Percentiles rank a stretch among this genome's conserved stretches.
Evolutionary conservation across 108 stramenopile species (phyloP).

Genomic region (Skeletonema tropicum): DNA sequence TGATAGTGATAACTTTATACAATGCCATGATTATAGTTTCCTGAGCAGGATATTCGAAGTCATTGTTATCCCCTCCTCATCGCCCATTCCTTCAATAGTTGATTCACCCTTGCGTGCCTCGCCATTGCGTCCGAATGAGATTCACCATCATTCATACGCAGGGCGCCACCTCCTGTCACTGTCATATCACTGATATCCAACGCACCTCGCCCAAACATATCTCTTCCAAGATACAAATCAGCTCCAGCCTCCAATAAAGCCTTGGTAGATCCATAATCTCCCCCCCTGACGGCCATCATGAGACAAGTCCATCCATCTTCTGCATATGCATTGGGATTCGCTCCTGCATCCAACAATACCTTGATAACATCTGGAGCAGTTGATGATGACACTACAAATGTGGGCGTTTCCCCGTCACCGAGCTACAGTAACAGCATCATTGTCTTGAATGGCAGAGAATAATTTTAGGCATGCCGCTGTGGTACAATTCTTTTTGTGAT

Average conservation of each 20-base stretch:
- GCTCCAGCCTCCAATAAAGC: slow-evolving; percentile 11
- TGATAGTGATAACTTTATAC: neutral
- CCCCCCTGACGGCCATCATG: slow-evolving; percentile 12
- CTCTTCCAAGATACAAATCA: slow-evolving; percentile 9
- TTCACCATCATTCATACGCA: neutral
- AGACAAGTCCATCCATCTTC: slow-evolving; percentile 17
- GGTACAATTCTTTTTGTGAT: neutral
- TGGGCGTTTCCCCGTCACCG: slow-evolving; percentile 18
- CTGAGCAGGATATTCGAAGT: neutral
- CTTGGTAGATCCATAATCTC: slow-evolving; percentile 4
- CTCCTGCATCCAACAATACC: slow-evolving; percentile 4
- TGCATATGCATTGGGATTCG: slow-evolving; percentile 7
- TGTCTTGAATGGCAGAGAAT: slow-evolving; percentile 7
- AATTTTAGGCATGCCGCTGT: neutral
- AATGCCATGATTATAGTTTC: neutral
- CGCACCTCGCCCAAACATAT: slow-evolving; percentile 17
- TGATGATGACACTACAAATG: slow-evolving; percentile 10
- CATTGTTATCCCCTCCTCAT: neutral
- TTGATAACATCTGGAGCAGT: neutral
- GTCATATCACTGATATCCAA: neutral
- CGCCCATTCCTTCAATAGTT: neutral
- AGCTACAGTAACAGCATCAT: neutral
- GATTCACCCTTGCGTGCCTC: neutral
- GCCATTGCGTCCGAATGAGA: neutral
- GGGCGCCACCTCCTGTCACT: neutral